A percentile compares a stretch with the other conserved stretches of the same genome.
Evolutionary conservation across 148 eudicot genomes (phyloP).

Genomic region (Vaccinium macrocarpon): DNA sequence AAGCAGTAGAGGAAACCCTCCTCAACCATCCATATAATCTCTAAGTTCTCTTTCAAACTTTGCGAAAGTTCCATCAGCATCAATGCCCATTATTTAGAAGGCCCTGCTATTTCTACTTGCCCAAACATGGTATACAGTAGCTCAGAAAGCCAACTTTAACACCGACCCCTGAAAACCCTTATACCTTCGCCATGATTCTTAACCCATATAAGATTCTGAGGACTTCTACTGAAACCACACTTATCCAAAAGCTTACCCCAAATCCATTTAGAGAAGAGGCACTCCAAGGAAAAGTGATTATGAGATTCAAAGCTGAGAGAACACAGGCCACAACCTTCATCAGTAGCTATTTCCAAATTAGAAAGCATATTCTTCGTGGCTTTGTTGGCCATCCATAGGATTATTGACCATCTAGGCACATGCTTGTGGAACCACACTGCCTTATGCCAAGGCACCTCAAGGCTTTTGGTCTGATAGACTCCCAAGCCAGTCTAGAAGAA

Average conservation of each 20-base stretch:
- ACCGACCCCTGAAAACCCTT: neutral
- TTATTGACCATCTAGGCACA: neutral
- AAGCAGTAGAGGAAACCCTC: neutral
- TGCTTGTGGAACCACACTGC: neutral
- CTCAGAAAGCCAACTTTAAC: neutral
- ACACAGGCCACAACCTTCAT: neutral
- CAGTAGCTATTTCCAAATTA: neutral
- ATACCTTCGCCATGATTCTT: neutral
- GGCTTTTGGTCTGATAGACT: neutral
- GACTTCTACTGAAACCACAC: neutral
- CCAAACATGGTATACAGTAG: neutral
- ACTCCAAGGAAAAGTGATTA: neutral
- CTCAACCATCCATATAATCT: neutral
- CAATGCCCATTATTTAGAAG: neutral
- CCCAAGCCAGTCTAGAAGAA: neutral
- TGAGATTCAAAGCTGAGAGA: neutral
- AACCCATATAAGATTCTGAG: neutral
- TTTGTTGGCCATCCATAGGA: neutral
- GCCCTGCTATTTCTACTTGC: neutral
- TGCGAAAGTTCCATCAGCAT: neutral
- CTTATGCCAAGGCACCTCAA: neutral
- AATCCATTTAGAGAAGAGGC: neutral
- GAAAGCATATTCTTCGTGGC: neutral
- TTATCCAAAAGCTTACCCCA: neutral
- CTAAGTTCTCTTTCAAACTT: neutral